These are phyloP conservation scores for Ambrosiella beaveri DNA, from an alignment of 2,329 filamentous ascomycete genomes.

Conservation along the genomic window DNA sequence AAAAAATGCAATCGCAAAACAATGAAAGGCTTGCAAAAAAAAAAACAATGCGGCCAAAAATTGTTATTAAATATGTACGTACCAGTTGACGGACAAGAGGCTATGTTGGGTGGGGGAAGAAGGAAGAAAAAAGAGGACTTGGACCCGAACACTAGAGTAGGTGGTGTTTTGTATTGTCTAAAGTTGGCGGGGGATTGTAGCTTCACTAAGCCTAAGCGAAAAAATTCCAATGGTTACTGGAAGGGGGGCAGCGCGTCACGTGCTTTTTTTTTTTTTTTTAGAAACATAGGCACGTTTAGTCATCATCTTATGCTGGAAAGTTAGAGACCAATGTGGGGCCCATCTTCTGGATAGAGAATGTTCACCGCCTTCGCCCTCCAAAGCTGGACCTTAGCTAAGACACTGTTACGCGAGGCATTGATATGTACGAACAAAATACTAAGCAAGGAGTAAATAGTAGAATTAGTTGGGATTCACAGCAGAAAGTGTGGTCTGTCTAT, in stretches of 20 bases:
- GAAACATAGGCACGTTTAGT: slow-evolving; percentile 8
- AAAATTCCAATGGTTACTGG: slow-evolving; percentile 9
- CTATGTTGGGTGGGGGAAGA: slow-evolving; percentile 8
- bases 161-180: slow-evolving; percentile 13
- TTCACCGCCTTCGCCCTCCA: background rate
- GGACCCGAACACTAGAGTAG: slow-evolving; percentile 11
- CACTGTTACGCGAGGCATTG: background rate
- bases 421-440: background rate
- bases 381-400: background rate
- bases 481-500: no score
- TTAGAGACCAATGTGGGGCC: slow-evolving; percentile 3
- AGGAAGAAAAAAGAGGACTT: slow-evolving; percentile 12
- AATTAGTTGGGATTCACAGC: no score
- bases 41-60: background rate
- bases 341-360: background rate
- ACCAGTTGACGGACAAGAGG: slow-evolving; percentile 12
- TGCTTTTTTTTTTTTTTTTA: background rate
- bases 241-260: slow-evolving; percentile 11
- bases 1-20: background rate
- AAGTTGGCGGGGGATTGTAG: slow-evolving; percentile 13
- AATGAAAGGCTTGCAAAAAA: background rate
- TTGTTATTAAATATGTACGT: slow-evolving; percentile 1
- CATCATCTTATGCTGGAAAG: slow-evolving; percentile 3
- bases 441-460: background rate
- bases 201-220: slow-evolving; percentile 11